Conservation (phyloP, 345 rosid species). For the Eucalyptus regnans region DNA sequence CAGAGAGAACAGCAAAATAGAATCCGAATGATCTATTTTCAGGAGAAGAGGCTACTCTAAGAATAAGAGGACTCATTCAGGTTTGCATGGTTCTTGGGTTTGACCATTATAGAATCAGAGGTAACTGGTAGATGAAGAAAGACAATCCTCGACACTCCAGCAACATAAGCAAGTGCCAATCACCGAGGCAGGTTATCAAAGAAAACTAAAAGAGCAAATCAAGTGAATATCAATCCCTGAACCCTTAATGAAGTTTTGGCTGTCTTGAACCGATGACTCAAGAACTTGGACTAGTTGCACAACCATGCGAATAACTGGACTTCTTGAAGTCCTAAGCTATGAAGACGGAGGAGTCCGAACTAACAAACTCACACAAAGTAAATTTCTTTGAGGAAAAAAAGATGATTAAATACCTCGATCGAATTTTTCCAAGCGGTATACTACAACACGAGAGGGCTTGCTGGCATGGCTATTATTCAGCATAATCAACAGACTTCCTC, state of each 20-base stretch:
- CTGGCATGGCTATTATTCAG: not conserved
- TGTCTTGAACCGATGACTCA: not conserved
- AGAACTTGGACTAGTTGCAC: not conserved
- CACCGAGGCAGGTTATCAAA: not conserved
- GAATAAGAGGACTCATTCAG: not conserved
- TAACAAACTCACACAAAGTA: not conserved
- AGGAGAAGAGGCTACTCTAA: not conserved
- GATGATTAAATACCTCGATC: not conserved
- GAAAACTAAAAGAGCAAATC: not conserved
- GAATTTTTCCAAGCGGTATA: not conserved
- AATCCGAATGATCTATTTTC: not conserved
- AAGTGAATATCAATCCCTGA: not conserved
- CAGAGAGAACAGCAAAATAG: not conserved
- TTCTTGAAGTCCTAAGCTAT: not conserved
- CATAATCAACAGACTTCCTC: not conserved
- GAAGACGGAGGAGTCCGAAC: not conserved
- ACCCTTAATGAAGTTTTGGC: not conserved
- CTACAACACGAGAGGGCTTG: not conserved
- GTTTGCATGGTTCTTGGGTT: fast-evolving
- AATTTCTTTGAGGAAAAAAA: not conserved
- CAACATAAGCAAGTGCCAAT: not conserved
- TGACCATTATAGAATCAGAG: not conserved
- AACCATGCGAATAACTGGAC: not conserved
- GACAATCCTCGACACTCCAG: not conserved
- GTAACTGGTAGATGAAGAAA: not conserved